Base-by-base conservation (phyloP, 2,329 filamentous ascomycete genomes). In the Fusarium solani-melongenae region DNA sequence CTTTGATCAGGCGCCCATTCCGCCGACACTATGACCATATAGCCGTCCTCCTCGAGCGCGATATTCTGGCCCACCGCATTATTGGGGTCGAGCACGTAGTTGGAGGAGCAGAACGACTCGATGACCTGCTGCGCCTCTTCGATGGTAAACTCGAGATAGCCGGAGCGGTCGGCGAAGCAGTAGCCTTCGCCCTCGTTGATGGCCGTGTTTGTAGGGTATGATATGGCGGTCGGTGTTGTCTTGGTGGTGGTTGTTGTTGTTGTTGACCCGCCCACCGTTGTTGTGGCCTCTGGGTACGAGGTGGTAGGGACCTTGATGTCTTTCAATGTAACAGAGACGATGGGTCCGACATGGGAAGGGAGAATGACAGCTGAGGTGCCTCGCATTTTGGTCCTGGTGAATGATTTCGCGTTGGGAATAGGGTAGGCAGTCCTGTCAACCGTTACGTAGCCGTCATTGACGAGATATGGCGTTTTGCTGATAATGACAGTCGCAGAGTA, bases 1-100 rank as follows among this genome's bases (percentile, higher is more conserved):
- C 34, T 67, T 14, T 70, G 67, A 22, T 70, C 64, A 2, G 64
- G 36, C 4, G 67, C 67, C 67, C 67, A 70, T 12, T 67, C 66
- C 4, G 67, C 67, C 15, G 67, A 70, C 14, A 36, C 59, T 1
- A 70, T 33, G 27, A 70, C 64, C 4, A 33, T 67, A 12, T 4
- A 64, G 31, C 64, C 59, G 3, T 56, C 44, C 33, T 67, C 24
- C 33, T 69, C 67, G 1, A 69, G 59, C 5, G 59, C 64, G 17
- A 44, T 2, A 17, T 62, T 62, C 15, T 69, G 64, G 1, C 64
- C 67, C 8, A 69, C 15, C 17, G 34, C 27, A 31, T 64, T 69
- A 7, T 20, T 6, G 2, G 69, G 67, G 20, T 71, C 67, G 0
- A 71, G 69, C 0, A 62, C 44, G 27, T 71, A 71, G 34, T 33